phyloP scores from a whole-genome alignment of 2,329 filamentous ascomycete species.

The Aspergillus sp. region DNA sequence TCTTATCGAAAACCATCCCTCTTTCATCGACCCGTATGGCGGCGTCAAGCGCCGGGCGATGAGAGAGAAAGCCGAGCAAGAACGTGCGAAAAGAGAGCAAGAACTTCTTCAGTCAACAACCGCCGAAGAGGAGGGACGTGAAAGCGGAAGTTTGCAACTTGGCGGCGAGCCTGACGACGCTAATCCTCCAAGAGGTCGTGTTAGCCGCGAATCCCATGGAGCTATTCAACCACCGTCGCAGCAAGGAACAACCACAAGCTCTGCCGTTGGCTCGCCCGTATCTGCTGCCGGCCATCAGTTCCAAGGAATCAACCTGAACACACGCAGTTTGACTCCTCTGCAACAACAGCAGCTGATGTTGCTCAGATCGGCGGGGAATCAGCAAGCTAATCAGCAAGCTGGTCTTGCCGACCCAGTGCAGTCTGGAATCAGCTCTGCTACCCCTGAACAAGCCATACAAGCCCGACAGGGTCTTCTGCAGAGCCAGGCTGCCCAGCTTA shows the following conservation, averaged over 20 bases:
- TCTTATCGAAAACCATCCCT: slow-evolving; percentile 66
- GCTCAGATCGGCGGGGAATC: slow-evolving; percentile 61
- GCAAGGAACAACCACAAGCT: slow-evolving; percentile 56
- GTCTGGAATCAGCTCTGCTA: slow-evolving; percentile 32
- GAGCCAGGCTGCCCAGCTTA: slow-evolving; percentile 53
- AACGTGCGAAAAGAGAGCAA: slow-evolving; percentile 59
- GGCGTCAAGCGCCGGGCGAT: slow-evolving; percentile 80
- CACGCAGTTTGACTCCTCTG: slow-evolving; percentile 77
- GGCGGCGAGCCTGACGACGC: slow-evolving; percentile 91
- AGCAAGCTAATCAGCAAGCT: slow-evolving; percentile 67
- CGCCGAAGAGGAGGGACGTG: slow-evolving; percentile 73
- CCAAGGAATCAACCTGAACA: slow-evolving; percentile 65
- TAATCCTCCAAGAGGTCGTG: slow-evolving; percentile 54
- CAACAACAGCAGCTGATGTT: slow-evolving; percentile 75
- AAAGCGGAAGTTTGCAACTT: slow-evolving; percentile 84
- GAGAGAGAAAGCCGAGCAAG: slow-evolving; percentile 71
- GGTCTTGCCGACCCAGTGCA: slow-evolving; percentile 55
- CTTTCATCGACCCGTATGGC: slow-evolving; percentile 80
- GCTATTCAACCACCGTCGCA: slow-evolving; percentile 79
- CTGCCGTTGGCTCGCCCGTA: slow-evolving; percentile 46
- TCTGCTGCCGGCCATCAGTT: slow-evolving; percentile 49
- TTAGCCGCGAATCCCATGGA: slow-evolving; percentile 63
- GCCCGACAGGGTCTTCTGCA: slow-evolving; percentile 52
- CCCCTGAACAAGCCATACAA: slow-evolving; percentile 48
- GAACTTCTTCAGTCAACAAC: slow-evolving; percentile 55